Conservation (phyloP, 139 green algal genomes). For the Closterium sp. region DNA sequence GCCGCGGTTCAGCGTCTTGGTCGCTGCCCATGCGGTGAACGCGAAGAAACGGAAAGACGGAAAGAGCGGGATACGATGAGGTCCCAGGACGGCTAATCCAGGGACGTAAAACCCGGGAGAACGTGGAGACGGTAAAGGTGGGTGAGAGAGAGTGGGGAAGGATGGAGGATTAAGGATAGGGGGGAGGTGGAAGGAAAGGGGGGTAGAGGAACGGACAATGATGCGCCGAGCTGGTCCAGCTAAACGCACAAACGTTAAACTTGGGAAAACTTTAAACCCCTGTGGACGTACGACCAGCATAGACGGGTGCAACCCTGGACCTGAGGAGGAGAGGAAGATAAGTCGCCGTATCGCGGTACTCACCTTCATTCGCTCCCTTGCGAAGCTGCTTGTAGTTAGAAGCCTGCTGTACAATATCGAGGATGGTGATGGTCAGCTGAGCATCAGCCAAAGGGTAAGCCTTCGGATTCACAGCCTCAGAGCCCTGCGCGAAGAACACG, state of each 20-base stretch:
- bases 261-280: not conserved
- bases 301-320: not conserved
- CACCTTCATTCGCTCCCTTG: conserved; percentile 95
- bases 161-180: not conserved
- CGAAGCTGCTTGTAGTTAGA: conserved; percentile 99
- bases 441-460: conserved; percentile 87
- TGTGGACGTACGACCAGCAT: no score
- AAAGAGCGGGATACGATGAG: not conserved
- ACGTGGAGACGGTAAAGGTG: not conserved
- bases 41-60: not conserved
- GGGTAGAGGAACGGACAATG: not conserved
- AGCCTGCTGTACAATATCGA: conserved; percentile 98
- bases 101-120: no score
- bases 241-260: not conserved
- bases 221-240: no score
- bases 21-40: conserved; percentile 36
- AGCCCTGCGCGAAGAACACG: conserved; percentile 31
- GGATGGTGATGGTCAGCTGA: conserved; percentile 94
- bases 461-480: conserved; percentile 93
- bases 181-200: not conserved
- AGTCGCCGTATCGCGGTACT: not conserved
- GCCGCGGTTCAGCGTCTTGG: conserved; percentile 72
- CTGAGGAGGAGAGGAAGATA: not conserved
- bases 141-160: not conserved
- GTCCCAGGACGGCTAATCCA: no score